Evolutionary conservation across 2,329 filamentous ascomycete genomes (phyloP).

Genomic region (Lachnellula occidentalis): DNA sequence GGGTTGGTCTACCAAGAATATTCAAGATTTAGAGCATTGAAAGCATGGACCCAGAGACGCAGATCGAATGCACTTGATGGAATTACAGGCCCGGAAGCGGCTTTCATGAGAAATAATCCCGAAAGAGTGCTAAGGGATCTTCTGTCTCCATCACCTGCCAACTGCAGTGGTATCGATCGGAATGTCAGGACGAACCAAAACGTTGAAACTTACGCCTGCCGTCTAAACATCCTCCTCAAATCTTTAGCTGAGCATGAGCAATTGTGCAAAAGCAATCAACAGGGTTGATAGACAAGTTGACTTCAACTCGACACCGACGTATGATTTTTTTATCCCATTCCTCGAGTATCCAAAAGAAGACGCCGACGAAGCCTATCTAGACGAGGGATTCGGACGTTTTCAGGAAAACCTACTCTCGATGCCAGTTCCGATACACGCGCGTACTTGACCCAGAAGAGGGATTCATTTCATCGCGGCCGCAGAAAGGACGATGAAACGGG

Average conservation of each 20-base stretch:
- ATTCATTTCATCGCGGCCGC: constrained; percentile 27
- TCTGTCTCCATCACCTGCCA: constrained; percentile 18
- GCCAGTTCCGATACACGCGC: constrained; percentile 38
- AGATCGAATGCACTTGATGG: constrained; percentile 34
- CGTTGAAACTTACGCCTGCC: constrained; percentile 34
- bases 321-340: constrained; percentile 40
- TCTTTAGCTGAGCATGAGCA: constrained; percentile 20
- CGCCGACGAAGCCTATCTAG: constrained; percentile 29
- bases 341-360: constrained; percentile 38
- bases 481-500: constrained; percentile 35
- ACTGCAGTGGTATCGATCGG: constrained; percentile 42
- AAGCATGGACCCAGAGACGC: constrained; percentile 33
- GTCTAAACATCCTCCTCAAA: constrained; percentile 32
- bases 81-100: constrained; percentile 31
- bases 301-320: constrained; percentile 34
- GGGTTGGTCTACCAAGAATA: constrained; percentile 28
- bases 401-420: constrained; percentile 36
- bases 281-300: constrained; percentile 29
- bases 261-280: constrained; percentile 25
- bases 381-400: constrained; percentile 31
- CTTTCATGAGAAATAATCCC: constrained; percentile 30
- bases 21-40: constrained; percentile 29
- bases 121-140: constrained; percentile 29
- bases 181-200: constrained; percentile 37
- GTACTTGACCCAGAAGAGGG: constrained; percentile 29